Conservation (phyloP, 2,329 filamentous ascomycete genomes). For the Clonostachys byssicola region DNA sequence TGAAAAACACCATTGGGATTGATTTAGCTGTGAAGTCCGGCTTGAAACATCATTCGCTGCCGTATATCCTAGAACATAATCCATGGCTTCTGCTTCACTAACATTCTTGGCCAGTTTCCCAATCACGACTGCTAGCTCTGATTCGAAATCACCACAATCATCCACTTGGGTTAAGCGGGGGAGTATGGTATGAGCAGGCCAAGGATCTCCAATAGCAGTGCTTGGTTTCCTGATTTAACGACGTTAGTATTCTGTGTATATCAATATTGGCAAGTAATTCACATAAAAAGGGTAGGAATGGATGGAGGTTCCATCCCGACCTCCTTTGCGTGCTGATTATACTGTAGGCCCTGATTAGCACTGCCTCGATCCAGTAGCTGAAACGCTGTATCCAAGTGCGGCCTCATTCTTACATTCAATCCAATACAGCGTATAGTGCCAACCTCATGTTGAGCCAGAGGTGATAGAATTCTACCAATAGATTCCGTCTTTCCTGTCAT, state of each 20-base stretch:
- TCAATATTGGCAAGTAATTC: slow-evolving; percentile 2
- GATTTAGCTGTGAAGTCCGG: slow-evolving; percentile 48
- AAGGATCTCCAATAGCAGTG: slow-evolving; percentile 49
- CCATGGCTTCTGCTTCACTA: slow-evolving; percentile 47
- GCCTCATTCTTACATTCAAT: slow-evolving; percentile 37
- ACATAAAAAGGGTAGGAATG: slow-evolving; percentile 52
- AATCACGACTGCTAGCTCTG: slow-evolving; percentile 54
- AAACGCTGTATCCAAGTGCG: slow-evolving; percentile 12
- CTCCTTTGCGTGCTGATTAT: slow-evolving; percentile 35
- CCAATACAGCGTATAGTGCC: slow-evolving; percentile 57
- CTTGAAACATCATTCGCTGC: slow-evolving; percentile 60
- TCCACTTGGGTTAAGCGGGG: slow-evolving; percentile 42
- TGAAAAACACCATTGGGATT: slow-evolving; percentile 52
- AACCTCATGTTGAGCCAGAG: slow-evolving; percentile 25
- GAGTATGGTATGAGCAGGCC: slow-evolving; percentile 42
- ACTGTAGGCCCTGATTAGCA: slow-evolving; percentile 11
- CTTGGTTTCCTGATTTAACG: slow-evolving; percentile 37
- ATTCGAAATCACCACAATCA: slow-evolving; percentile 54
- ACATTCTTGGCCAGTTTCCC: slow-evolving; percentile 48
- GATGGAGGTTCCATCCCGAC: slow-evolving; percentile 45
- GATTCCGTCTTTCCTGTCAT: slow-evolving; percentile 40
- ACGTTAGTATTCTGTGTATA: too few relatives aligned
- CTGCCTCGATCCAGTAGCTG: background rate
- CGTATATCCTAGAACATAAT: slow-evolving; percentile 61
- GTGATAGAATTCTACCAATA: slow-evolving; percentile 43